Conservation (phyloP, 2,329 filamentous ascomycete genomes). For the Colletotrichum sp. region DNA sequence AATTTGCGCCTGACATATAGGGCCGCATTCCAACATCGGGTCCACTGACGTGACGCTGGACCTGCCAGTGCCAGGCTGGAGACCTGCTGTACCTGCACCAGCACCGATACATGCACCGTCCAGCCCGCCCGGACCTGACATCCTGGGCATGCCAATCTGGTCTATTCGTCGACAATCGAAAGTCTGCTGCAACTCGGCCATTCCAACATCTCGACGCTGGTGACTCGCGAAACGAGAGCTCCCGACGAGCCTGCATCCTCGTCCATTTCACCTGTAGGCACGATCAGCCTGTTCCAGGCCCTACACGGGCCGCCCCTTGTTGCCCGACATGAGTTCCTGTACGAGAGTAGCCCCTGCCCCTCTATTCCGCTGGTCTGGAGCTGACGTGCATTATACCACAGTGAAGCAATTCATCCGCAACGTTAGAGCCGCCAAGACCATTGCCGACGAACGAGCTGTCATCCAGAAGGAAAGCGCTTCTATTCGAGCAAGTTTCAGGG, state of each 20-base stretch:
- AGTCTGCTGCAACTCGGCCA: background rate
- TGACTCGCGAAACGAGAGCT: constrained; percentile 8
- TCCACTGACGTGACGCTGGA: background rate
- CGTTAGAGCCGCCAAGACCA: constrained; percentile 97
- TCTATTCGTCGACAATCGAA: constrained; percentile 1
- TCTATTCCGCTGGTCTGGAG: background rate
- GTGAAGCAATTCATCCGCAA: constrained; percentile 99
- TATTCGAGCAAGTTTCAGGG: constrained; percentile 95
- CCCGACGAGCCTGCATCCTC: background rate
- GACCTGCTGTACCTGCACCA: background rate
- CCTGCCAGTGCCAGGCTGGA: constrained; percentile 1
- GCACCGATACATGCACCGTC: background rate
- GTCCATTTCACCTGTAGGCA: background rate
- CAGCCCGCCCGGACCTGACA: constrained; percentile 6
- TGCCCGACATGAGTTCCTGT: constrained; percentile 45
- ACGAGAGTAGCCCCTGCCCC: constrained; percentile 19
- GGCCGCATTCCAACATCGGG: background rate
- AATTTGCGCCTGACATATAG: constrained; percentile 10
- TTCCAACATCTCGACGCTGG: background rate
- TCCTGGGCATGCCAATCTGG: constrained; percentile 17
- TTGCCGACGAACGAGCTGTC: constrained; percentile 96
- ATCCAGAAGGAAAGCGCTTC: constrained; percentile 99
- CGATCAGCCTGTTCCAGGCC: constrained; percentile 13
- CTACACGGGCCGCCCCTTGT: constrained; percentile 16
- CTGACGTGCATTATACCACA: constrained; percentile 40